phyloP scores from a whole-genome alignment of 768 basidiomycete species.

The Leccinum longicurvipes region DNA sequence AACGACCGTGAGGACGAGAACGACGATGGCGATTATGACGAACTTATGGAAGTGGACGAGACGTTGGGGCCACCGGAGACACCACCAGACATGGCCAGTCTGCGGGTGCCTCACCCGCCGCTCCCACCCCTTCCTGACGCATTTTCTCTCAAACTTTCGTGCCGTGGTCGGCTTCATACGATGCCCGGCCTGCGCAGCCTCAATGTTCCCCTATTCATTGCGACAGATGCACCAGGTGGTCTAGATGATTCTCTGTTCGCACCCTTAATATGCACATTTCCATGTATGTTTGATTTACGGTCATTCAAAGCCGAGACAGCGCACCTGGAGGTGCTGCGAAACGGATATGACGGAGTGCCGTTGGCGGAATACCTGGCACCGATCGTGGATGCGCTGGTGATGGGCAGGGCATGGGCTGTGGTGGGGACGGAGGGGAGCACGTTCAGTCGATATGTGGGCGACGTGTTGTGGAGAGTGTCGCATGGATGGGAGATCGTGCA shows the following conservation, averaged over 20 bases:
- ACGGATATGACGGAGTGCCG: constrained; percentile 45
- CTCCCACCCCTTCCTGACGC: constrained; percentile 23
- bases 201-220: constrained; percentile 62
- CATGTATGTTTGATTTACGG: constrained; percentile 56
- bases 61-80: constrained; percentile 17
- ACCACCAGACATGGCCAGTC: constrained; percentile 17
- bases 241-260: constrained; percentile 40
- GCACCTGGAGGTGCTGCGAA: constrained; percentile 36
- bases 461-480: constrained; percentile 63
- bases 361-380: constrained; percentile 52
- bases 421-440: constrained; percentile 75
- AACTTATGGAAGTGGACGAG: background rate
- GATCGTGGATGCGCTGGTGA: constrained; percentile 70
- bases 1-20: background rate
- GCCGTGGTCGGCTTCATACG: constrained; percentile 40
- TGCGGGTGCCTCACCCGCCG: constrained; percentile 26
- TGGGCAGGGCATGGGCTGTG: constrained; percentile 52
- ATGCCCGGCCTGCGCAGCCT: constrained; percentile 33
- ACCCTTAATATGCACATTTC: constrained; percentile 52
- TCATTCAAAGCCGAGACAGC: constrained; percentile 42
- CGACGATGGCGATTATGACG: background rate
- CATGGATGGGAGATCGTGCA: constrained; percentile 51
- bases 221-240: constrained; percentile 54
- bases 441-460: constrained; percentile 65
- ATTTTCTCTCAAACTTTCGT: constrained; percentile 24